These are phyloP conservation scores for Cerioporus squamosus DNA, from an alignment of 1,284 basidiomycete genomes.

Conservation along the genomic window DNA sequence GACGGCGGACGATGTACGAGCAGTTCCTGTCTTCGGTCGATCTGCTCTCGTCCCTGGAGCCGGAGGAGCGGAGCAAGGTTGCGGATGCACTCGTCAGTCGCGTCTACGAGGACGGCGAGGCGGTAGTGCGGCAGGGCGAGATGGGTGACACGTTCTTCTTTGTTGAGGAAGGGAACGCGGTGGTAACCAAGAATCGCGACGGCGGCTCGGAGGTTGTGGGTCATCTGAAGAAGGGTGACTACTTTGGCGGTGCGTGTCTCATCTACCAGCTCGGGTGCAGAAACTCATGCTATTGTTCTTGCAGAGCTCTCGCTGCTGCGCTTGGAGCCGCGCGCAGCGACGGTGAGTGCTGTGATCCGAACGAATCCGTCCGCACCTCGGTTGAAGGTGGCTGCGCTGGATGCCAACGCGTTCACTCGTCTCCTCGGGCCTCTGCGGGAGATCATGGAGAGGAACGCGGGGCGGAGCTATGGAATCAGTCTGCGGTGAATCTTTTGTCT, in stretches of 20 bases:
- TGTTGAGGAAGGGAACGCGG: slow-evolving; percentile 90
- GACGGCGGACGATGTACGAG: slow-evolving; percentile 94
- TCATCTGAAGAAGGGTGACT: slow-evolving; percentile 87
- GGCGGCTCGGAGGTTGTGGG: slow-evolving; percentile 75
- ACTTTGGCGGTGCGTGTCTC: slow-evolving; percentile 87
- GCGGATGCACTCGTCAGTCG: slow-evolving; percentile 92
- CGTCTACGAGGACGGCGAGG: slow-evolving; percentile 83
- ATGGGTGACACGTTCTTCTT: slow-evolving; percentile 98
- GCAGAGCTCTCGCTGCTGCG: slow-evolving; percentile 84
- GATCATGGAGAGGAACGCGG: slow-evolving; percentile 86
- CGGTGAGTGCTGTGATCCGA: slow-evolving; percentile 82
- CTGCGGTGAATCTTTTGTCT: slow-evolving; percentile 20
- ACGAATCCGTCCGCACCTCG: slow-evolving; percentile 55
- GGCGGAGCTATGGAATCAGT: slow-evolving; percentile 49
- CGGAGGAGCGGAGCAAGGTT: slow-evolving; percentile 93
- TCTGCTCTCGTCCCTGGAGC: slow-evolving; percentile 84
- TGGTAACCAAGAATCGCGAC: slow-evolving; percentile 78
- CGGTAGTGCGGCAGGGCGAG: slow-evolving; percentile 91
- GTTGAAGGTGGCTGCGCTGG: slow-evolving; percentile 91
- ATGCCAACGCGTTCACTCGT: slow-evolving; percentile 93
- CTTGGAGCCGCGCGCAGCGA: slow-evolving; percentile 89
- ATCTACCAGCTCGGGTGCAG: background rate
- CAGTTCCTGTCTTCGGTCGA: slow-evolving; percentile 92
- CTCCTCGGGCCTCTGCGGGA: slow-evolving; percentile 89
- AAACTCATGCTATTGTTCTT: background rate